These are phyloP conservation scores for Metschnikowia noctiluminum DNA, from an alignment of 805 yeast genomes.

Conservation along the genomic window DNA sequence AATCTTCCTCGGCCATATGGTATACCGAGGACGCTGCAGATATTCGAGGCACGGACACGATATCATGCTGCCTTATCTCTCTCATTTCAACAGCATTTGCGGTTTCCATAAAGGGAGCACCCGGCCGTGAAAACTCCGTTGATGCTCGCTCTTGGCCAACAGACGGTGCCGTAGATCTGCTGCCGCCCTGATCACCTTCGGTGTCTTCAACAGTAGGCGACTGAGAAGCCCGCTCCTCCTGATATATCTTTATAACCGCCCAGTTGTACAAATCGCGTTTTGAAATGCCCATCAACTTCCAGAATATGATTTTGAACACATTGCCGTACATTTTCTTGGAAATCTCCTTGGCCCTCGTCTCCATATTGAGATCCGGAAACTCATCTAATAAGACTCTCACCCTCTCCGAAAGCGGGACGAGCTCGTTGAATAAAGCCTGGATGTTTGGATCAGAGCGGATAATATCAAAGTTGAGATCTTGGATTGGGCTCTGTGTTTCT, in stretches of 20 bases:
- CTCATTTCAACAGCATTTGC: conserved; percentile 3
- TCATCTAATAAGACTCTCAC: conserved; percentile 38
- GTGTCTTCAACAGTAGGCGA: background rate
- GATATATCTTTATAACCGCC: conserved; percentile 36
- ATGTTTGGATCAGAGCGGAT: conserved; percentile 37
- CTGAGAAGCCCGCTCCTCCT: conserved; percentile 10
- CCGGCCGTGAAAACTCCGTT: background rate
- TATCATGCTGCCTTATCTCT: conserved; percentile 1
- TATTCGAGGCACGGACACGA: background rate
- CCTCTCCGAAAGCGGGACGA: conserved; percentile 40
- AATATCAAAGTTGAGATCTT: conserved; percentile 27
- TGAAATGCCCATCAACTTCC: conserved; percentile 57
- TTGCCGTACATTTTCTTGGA: conserved; percentile 34
- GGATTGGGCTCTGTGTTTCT: background rate
- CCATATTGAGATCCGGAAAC: conserved; percentile 37
- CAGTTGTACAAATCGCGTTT: conserved; percentile 48
- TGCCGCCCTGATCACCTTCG: background rate
- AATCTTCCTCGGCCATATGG: conserved; percentile 9
- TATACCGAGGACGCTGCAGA: conserved; percentile 1
- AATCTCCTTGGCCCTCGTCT: conserved; percentile 39
- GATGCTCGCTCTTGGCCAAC: background rate
- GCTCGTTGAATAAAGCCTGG: conserved; percentile 35
- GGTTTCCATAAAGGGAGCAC: background rate
- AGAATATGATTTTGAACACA: conserved; percentile 38
- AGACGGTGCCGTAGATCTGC: background rate